Base-by-base conservation (phyloP, 768 basidiomycete genomes). In the Lactarius vividus region DNA sequence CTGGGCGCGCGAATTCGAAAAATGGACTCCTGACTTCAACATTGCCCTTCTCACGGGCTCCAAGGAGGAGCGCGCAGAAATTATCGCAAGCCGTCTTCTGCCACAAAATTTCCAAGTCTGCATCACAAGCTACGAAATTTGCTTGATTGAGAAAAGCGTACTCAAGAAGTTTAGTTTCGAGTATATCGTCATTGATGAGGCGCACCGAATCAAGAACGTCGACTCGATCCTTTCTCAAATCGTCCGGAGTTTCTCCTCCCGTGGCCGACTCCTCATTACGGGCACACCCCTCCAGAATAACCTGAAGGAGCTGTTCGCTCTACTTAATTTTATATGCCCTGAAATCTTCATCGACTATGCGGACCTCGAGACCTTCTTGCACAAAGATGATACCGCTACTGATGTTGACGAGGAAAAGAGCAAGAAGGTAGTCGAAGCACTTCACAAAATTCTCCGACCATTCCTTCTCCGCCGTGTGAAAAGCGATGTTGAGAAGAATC, bases 191-290 rank as follows among this genome's bases (percentile, higher is more conserved):
- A 98, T 99, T 73, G 96, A 99, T 78, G 96, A 99, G 78, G 96
- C 96, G 0, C 96, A 99, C 74, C 90, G 97, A 28, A 99, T 99
- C 84, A 98, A 98, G 81, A 98, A 98, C 75, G 95, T 96, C 71
- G 94, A 98, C 75, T 96, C 94, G 15, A 89, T 98, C 72, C 84
- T 99, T 18, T 88, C 89, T 18, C 94, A 97, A 77, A 98, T 99
- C 72, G 94, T 98, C 57, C 86, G 96, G 57, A 81, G 90, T 3
- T 98, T 98, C 78, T 84, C 85, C 72, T 92, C 91, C 52, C 85
- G 96, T 35, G 96, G 94, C 0, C 82, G 97, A 49, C 78, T 99
- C 63, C 83, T 99, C 61, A 98, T 99, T 71, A 99, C 96, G 2
- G 97, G 96, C 20, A 99, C 96, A 5, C 96, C 96, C 1, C 79